Conservation (phyloP, 352 stramenopile species). For the Pythium periplocum region DNA sequence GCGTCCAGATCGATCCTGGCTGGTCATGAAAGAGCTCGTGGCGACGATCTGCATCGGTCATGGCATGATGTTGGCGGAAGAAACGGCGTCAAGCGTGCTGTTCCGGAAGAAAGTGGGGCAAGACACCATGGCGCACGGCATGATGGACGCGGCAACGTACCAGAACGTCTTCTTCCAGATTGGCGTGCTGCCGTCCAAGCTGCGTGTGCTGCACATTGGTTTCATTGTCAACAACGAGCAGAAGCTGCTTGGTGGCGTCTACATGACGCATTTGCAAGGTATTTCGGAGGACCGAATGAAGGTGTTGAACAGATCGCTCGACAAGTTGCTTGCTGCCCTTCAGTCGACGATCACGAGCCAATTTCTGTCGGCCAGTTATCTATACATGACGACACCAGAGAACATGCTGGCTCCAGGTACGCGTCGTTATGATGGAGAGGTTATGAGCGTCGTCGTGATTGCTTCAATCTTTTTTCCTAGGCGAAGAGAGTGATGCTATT, state of each 20-base stretch:
- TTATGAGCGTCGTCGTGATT: too few relatives aligned
- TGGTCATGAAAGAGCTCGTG: conserved; percentile 74
- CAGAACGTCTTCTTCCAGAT: conserved; percentile 71
- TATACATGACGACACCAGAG: conserved; percentile 75
- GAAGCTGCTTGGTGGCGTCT: conserved; percentile 52
- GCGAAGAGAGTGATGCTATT: conserved; percentile 8
- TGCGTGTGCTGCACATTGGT: conserved; percentile 69
- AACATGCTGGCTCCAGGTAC: conserved; percentile 58
- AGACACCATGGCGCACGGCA: conserved; percentile 54
- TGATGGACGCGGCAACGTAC: conserved; percentile 58
- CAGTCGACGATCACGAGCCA: conserved; percentile 67
- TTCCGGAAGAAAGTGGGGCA: conserved; percentile 68
- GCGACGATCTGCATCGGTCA: conserved; percentile 75
- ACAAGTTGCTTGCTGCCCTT: conserved; percentile 62
- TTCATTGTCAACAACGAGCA: conserved; percentile 60
- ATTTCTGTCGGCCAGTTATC: conserved; percentile 55
- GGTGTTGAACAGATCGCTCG: conserved; percentile 44
- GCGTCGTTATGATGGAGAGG: too few relatives aligned
- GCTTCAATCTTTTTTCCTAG: background rate
- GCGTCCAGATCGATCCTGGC: conserved; percentile 64
- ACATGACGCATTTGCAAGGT: conserved; percentile 31
- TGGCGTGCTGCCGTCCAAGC: conserved; percentile 70
- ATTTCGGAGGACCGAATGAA: conserved; percentile 31
- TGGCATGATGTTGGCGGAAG: conserved; percentile 54
- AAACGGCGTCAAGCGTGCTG: conserved; percentile 48